Conservation (phyloP, 192 early-diverging fungal species). For the Backusella tarrabulga region DNA sequence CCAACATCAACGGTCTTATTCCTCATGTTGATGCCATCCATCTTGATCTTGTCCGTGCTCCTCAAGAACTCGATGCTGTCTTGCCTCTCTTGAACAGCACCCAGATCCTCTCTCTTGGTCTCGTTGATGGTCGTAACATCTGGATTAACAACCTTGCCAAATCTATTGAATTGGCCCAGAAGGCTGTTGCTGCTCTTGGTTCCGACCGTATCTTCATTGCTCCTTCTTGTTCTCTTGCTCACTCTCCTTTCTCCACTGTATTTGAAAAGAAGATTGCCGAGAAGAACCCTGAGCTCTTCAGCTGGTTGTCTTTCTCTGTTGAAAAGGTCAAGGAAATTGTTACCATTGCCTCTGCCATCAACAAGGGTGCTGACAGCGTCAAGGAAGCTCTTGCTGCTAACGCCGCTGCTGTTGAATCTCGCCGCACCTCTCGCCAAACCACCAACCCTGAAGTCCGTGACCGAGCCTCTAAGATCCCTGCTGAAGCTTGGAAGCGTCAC, state of each 20-base stretch:
- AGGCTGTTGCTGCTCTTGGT: constrained; percentile 67
- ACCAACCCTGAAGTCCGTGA: constrained; percentile 81
- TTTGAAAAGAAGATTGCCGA: constrained; percentile 68
- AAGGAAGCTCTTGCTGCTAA: constrained; percentile 70
- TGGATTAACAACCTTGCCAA: constrained; percentile 89
- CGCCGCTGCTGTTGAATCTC: constrained; percentile 61
- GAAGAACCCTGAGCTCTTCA: constrained; percentile 74
- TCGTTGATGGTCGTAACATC: constrained; percentile 96
- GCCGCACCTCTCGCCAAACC: constrained; percentile 77
- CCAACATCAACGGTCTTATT: constrained; percentile 72
- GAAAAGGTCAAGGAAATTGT: constrained; percentile 90
- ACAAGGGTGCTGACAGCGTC: constrained; percentile 58
- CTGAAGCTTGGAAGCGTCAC: constrained; percentile 73
- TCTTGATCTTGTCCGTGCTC: constrained; percentile 86
- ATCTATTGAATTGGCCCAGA: constrained; percentile 64
- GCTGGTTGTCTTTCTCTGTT: constrained; percentile 93
- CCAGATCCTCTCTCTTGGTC: constrained; percentile 85
- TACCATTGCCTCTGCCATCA: constrained; percentile 59
- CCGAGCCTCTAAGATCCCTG: constrained; percentile 63
- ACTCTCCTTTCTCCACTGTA: constrained; percentile 86
- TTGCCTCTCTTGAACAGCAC: constrained; percentile 55
- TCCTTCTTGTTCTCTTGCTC: constrained; percentile 91
- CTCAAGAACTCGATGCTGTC: constrained; percentile 75
- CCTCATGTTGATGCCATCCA: constrained; percentile 86
- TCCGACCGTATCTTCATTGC: constrained; percentile 78